Evolutionary conservation across 2,329 filamentous ascomycete species (phyloP).

Genomic region (Ceratocystis harringtonii): DNA sequence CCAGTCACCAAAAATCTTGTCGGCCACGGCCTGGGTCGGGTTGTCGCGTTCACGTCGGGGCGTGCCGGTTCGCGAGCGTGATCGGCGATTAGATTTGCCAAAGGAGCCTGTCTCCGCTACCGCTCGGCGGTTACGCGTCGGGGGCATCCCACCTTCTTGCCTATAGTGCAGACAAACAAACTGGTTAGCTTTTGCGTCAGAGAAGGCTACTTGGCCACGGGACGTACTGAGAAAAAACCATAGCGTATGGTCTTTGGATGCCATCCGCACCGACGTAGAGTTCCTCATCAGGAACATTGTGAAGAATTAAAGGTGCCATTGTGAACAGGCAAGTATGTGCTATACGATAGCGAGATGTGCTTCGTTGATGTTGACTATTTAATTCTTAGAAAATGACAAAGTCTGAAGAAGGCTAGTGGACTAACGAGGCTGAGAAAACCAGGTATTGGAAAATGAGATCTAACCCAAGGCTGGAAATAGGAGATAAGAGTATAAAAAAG

Average conservation of each 20-base stretch:
- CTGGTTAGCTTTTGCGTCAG: background rate
- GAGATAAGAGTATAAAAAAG: background rate
- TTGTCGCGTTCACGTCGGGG: constrained; percentile 42
- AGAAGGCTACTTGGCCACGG: no score
- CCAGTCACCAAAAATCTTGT: constrained; percentile 47
- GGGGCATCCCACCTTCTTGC: constrained; percentile 37
- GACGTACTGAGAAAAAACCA: constrained; percentile 48
- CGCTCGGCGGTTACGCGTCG: constrained; percentile 35
- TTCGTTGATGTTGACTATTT: background rate
- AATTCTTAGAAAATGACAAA: no score
- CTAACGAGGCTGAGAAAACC: no score
- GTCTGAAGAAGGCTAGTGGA: no score
- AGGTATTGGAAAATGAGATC: no score
- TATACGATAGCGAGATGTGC: background rate
- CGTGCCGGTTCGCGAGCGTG: constrained; percentile 45
- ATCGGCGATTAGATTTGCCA: constrained; percentile 50
- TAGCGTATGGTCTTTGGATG: constrained; percentile 48
- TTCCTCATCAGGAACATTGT: constrained; percentile 55
- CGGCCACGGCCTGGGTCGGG: constrained; percentile 45
- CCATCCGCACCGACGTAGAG: constrained; percentile 52
- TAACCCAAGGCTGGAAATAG: no score
- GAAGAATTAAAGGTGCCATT: constrained; percentile 52
- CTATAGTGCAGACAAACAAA: constrained; percentile 23
- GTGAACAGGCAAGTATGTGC: constrained; percentile 20
- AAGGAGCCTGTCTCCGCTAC: constrained; percentile 50